Base-by-base conservation (phyloP, 2,329 filamentous ascomycete species). In the Zymoseptoria ardabiliae region DNA sequence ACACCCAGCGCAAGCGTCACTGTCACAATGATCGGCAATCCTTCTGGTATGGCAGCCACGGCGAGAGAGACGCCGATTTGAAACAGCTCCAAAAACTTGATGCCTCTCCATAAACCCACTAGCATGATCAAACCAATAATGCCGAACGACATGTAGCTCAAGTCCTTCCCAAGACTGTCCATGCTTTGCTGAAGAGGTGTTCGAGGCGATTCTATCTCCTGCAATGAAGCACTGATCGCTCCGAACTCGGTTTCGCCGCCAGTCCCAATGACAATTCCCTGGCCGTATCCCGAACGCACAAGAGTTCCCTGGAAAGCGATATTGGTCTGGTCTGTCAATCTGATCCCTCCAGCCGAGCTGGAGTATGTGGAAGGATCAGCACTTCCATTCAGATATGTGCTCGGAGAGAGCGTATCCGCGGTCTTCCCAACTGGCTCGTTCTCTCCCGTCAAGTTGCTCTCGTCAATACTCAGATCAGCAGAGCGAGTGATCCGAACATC, bases 281-380 rank as follows among this genome's bases (percentile, higher is more conserved):
- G 92, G 0, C 94, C 94, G 70, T 99, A 88, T 10, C 94, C 94
- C 41, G 93, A 97, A 65, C 93, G 90, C 35, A 99, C 91, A 65
- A 99, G 76, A 2, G 94, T 99, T 25, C 94, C 94, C 92, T 99
- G 97, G 73, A 97, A 97, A 2, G 92, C 94, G 72, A 99, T 92
- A 69, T 99, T 97, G 68, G 88, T 89, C 67, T 87, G 85, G 57
- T 89, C 87, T 62, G 89, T 89, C 55, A 89, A 77, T 54, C 85
- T 81, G 51, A 89, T 82, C 25, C 83, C 84, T 62, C 80, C 85
- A 41, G 59, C 57, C 10, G 51, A 25, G n/a, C 51, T 2, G 19
- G 22, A 28, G 11, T 50, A 56, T 17, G 53, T 54, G 61, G 35
- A 50, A 22, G 63, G 59, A 58, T 65, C 58, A 21, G 61, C 53